Evolutionary conservation across 2,329 filamentous ascomycete genomes (phyloP), one percentile per base, ranked within the genome.

Genomic region (Capronia coronata): DNA sequence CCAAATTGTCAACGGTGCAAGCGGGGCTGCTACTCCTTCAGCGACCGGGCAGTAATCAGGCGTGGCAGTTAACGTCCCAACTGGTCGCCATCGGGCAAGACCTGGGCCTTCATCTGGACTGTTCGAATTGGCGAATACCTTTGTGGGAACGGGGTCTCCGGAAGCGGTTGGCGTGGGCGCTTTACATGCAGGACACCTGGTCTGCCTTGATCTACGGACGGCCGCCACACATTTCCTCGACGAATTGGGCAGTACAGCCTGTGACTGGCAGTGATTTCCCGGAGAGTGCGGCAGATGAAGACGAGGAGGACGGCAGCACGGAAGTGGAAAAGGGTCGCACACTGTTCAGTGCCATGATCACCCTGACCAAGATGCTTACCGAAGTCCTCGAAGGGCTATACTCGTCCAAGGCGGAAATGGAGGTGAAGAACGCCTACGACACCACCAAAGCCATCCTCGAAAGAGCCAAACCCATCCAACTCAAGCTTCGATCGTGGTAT

Each of bases 121-220:
- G 79, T 54, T 75, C 76, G 0, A 64, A 69, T 16, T 85, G 82
- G 82, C 73, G 75, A 9, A 76, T 84, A 35, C 80, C 80, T 1
- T 65, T 68, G 0, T 83, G 80, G 79, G 82, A 84, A 59, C 74
- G 78, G 46, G 77, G 79, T 0, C 66, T 84, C 14, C 69, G 82
- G 11, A 77, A 78, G 58, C 68, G 82, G 11, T 65, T 84, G 0
- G 79, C 77, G 0, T 85, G 82, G 81, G 80, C 75, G 1, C 64
- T 83, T 0, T 84, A 76, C 54, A 79, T 82, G 71, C 80, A 84
- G 60, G 81, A 84, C 55, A 80, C 77, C 58, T 82, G 76, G 79
- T 74, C 75, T 2, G 72, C 76, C 2, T 68, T 80, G 30, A 73
- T 78, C 22, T 75, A 79, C 55, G 79, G 79, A 6, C 69, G 78